phyloP scores from a whole-genome alignment of 208 protist genomes.

The Wallacemonas rigidus region DNA sequence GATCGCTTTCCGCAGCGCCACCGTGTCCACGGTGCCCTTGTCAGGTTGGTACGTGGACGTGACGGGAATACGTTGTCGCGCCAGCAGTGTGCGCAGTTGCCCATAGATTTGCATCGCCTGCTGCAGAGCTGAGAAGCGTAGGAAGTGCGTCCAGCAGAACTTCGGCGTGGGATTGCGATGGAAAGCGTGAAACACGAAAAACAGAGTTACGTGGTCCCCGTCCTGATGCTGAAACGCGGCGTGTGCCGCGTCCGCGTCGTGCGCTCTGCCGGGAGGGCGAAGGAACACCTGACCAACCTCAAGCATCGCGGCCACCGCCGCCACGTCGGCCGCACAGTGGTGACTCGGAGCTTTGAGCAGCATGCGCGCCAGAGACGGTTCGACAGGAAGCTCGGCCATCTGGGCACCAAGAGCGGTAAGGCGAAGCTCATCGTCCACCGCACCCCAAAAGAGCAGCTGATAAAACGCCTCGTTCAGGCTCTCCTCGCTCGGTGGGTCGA shows the following conservation, averaged over 20 bases:
- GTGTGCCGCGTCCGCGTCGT: constrained; percentile 53
- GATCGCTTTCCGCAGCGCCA: constrained; percentile 73
- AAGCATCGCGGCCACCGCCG: constrained; percentile 88
- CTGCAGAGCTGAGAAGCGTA: constrained; percentile 68
- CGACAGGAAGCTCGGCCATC: constrained; percentile 76
- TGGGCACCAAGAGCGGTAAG: constrained; percentile 71
- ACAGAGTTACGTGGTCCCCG: constrained; percentile 83
- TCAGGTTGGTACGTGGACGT: constrained; percentile 64
- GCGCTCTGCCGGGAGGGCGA: constrained; percentile 33
- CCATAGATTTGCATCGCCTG: constrained; percentile 78
- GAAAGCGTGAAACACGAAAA: constrained; percentile 83
- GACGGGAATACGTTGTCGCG: constrained; percentile 44
- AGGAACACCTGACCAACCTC: constrained; percentile 74
- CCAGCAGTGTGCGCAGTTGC: constrained; percentile 69
- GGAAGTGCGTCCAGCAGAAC: constrained; percentile 75
- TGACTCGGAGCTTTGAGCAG: constrained; percentile 73
- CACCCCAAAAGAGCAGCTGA: constrained; percentile 98
- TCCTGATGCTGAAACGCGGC: constrained; percentile 49
- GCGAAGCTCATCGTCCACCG: constrained; percentile 95
- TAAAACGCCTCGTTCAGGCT: constrained; percentile 96
- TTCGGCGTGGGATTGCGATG: constrained; percentile 29
- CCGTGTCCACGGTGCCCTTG: constrained; percentile 52
- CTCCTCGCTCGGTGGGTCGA: constrained; percentile 97
- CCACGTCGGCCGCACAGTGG: constrained; percentile 80
- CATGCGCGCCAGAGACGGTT: constrained; percentile 95